phyloP scores from a whole-genome alignment of 345 rosid species.

The Hibiscus syriacus region DNA sequence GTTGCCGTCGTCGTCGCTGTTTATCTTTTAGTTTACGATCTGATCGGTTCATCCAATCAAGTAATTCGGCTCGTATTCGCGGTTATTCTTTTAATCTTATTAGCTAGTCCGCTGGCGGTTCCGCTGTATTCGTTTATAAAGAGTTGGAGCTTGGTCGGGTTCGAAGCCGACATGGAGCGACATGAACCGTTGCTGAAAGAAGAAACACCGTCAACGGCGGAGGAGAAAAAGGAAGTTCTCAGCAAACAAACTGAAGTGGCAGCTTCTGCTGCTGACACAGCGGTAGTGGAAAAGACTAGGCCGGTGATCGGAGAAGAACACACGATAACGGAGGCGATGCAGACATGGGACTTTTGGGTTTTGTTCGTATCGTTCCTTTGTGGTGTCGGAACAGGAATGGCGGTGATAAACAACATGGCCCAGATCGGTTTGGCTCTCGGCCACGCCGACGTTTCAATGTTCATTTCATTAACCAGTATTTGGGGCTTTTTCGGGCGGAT shows the following conservation, averaged over 20 bases:
- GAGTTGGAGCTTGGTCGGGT: slow-evolving; percentile 25
- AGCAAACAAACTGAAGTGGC: background rate
- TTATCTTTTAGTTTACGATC: slow-evolving; percentile 57
- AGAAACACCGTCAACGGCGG: slow-evolving; percentile 4
- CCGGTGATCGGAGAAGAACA: slow-evolving; percentile 86
- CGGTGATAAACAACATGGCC: slow-evolving; percentile 87
- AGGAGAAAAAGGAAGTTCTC: no score
- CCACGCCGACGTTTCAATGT: slow-evolving; percentile 71
- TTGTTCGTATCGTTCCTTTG: slow-evolving; percentile 69
- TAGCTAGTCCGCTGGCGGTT: slow-evolving; percentile 57
- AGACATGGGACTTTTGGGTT: slow-evolving; percentile 82
- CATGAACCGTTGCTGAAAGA: slow-evolving; percentile 46
- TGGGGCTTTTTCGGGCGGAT: slow-evolving; percentile 95
- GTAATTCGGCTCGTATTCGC: slow-evolving; percentile 36
- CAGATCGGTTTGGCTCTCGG: slow-evolving; percentile 92
- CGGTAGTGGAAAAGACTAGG: slow-evolving; percentile 19
- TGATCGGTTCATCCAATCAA: slow-evolving; percentile 36
- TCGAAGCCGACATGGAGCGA: slow-evolving; percentile 25
- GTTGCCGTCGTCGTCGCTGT: slow-evolving; percentile 71
- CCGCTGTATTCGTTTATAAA: slow-evolving; percentile 41
- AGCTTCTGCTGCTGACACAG: no score
- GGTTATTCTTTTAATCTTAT: slow-evolving; percentile 20
- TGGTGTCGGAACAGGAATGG: slow-evolving; percentile 88
- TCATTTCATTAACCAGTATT: slow-evolving; percentile 74
- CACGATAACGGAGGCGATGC: slow-evolving; percentile 57